These are phyloP conservation scores for Monosporascus sp. DNA, from an alignment of 2,329 filamentous ascomycete genomes.

Conservation along the genomic window DNA sequence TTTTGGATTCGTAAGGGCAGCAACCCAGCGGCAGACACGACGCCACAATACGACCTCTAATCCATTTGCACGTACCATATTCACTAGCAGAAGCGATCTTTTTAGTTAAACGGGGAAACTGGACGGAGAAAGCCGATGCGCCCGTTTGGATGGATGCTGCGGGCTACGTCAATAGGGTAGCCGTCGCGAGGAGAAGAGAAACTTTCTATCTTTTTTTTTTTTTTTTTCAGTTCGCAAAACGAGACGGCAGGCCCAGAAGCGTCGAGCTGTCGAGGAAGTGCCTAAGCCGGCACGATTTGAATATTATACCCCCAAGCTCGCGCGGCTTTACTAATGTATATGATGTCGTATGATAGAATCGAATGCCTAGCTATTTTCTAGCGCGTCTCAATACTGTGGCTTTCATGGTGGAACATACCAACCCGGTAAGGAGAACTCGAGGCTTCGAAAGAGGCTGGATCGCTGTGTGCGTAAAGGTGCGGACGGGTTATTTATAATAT, in stretches of 20 bases:
- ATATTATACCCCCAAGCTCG: conserved; percentile 26
- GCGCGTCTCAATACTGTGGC: neutral
- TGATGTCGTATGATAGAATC: conserved; percentile 28
- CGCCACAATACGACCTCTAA: conserved; percentile 12
- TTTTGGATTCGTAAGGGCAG: conserved; percentile 18
- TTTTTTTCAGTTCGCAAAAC: neutral
- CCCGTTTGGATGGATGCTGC: neutral
- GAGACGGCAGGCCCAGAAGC: neutral
- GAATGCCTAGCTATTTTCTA: conserved; percentile 13
- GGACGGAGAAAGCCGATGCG: neutral
- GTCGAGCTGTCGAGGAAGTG: conserved; percentile 5
- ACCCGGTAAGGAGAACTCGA: too few relatives aligned
- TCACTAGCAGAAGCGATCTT: neutral
- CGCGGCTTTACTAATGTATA: conserved; percentile 27
- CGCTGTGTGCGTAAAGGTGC: too few relatives aligned
- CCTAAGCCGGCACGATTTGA: conserved; percentile 14
- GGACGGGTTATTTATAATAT: too few relatives aligned
- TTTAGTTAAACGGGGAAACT: neutral
- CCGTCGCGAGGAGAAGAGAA: neutral
- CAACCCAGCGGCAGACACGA: conserved; percentile 7
- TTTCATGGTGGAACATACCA: too few relatives aligned
- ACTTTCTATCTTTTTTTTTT: neutral
- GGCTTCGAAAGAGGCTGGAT: too few relatives aligned
- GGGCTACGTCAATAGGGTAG: neutral
- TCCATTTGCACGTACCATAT: conserved; percentile 14